phyloP scores from a whole-genome alignment of 441 rosid species.

The Adansonia gregorii region DNA sequence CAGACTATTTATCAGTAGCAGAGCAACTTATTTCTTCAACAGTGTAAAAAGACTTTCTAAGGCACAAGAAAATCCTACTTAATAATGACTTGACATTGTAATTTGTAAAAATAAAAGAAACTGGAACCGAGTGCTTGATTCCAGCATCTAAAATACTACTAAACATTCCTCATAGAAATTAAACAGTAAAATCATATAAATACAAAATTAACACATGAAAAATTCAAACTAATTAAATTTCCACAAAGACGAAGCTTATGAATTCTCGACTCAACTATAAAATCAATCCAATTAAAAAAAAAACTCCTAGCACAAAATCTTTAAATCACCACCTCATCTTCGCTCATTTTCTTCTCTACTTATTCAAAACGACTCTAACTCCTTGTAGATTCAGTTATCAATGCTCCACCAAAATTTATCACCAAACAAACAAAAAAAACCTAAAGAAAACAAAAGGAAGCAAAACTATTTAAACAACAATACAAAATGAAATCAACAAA shows the following conservation, averaged over 20 bases:
- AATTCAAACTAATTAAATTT: neutral
- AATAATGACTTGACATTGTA: neutral
- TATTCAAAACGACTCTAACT: conserved; percentile 7
- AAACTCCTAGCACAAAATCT: neutral
- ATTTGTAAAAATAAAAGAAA: conserved; percentile 12
- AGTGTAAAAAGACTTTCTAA: conserved; percentile 28
- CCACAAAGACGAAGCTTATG: neutral
- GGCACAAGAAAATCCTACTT: neutral
- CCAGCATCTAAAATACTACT: neutral
- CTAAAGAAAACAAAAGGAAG: conserved; percentile 23
- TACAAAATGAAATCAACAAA: conserved; percentile 15
- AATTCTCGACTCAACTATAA: neutral
- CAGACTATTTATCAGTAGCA: conserved; percentile 27
- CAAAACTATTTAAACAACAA: conserved; percentile 22
- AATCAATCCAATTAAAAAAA: neutral
- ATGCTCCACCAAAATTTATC: conserved; percentile 11
- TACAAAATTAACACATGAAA: neutral
- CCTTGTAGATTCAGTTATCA: neutral
- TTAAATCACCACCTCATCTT: neutral
- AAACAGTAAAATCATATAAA: conserved; percentile 1
- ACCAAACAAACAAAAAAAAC: conserved; percentile 13
- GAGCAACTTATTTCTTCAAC: conserved; percentile 25
- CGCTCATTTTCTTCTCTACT: conserved; percentile 3
- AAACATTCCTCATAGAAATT: neutral
- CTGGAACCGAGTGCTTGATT: neutral